Evolutionary conservation across 176 grass and related monocot genomes (phyloP), one percentile per base, ranked within the genome.

Genomic region (Carex scoparia): DNA sequence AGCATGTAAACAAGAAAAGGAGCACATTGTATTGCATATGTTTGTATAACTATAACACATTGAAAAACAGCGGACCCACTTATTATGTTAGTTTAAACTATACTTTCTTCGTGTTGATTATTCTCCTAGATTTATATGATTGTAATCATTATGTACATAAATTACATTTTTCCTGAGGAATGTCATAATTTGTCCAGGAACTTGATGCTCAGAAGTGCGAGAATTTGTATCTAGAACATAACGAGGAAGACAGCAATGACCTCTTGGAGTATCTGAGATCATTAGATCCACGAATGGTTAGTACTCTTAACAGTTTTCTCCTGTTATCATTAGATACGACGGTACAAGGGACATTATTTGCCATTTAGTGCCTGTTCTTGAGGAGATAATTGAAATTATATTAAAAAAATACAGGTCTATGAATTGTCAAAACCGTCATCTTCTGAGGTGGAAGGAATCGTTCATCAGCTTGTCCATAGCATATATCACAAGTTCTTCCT

Each of bases 201-300:
- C 44, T 87, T 61, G 55, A 83, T 84, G 79, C 80, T 70, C 62
- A 83, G 71, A 87, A 67, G 16, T 63, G 69, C 15, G 86, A 87
- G 19, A 87, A 87, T 61, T 68, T 83, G 66, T 83, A 83, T 60
- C 68, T 87, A 23, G 68, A 65, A 56, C 55, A 56, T 51, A 83
- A 75, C 65, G 75, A 65, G 64, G 81, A 90, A 72, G 65, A 90
- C 40, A 80, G 79, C 31, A 87, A 87, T 84, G 89, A 66, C 53
- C 81, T 90, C 49, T 84, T 90, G 62, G 81, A 90, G 27, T 90
- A 90, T 65, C 44, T 90, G 7, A 90, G 88, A 65, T 90, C 85
- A 75, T 80, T 87, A 46, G 79, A 90, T 80, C 85, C 89, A 59
- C 81, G 38, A 40, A 87, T 84, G 81, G 89, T 87, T 19, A 81